These are phyloP conservation scores for Candida silvatica DNA, from an alignment of 805 yeast genomes.

Conservation along the genomic window DNA sequence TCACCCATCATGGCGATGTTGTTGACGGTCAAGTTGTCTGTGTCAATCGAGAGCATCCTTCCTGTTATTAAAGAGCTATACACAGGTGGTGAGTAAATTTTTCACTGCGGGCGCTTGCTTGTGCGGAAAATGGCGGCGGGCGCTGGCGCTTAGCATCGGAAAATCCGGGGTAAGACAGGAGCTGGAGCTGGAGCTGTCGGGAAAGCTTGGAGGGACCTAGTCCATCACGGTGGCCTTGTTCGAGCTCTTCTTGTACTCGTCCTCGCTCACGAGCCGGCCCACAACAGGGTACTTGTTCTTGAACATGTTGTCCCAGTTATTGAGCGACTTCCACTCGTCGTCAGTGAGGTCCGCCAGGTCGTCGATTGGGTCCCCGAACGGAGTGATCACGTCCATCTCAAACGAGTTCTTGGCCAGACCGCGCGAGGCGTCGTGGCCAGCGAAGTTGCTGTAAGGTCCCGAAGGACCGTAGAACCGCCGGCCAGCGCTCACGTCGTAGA, in stretches of 20 bases:
- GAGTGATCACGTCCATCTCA: slow-evolving; percentile 55
- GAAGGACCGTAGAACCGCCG: slow-evolving; percentile 90
- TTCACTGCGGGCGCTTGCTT: too few relatives aligned
- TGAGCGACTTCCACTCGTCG: slow-evolving; percentile 57
- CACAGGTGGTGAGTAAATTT: too few relatives aligned
- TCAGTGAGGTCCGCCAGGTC: slow-evolving; percentile 48
- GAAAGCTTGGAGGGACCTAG: too few relatives aligned
- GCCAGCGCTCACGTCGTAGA: slow-evolving; percentile 75
- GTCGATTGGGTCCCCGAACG: slow-evolving; percentile 75
- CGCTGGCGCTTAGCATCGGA: too few relatives aligned
- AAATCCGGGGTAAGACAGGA: too few relatives aligned
- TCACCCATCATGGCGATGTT: slow-evolving; percentile 51
- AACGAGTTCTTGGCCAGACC: slow-evolving; percentile 87
- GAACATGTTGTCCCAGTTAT: slow-evolving; percentile 83
- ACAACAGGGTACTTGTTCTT: slow-evolving; percentile 72
- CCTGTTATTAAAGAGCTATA: too few relatives aligned
- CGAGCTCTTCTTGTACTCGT: slow-evolving; percentile 4
- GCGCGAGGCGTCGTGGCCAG: slow-evolving; percentile 92
- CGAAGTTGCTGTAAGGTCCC: slow-evolving; percentile 90
- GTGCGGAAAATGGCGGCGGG: too few relatives aligned
- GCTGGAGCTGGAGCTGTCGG: too few relatives aligned
- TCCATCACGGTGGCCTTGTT: slow-evolving; percentile 15
- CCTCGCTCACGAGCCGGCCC: slow-evolving; percentile 54
- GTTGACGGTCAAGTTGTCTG: slow-evolving; percentile 53
- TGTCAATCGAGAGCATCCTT: slow-evolving; percentile 1